Evolutionary conservation across 805 yeast genomes (phyloP).

Genomic region (Tetrapisispora taiwanensis): DNA sequence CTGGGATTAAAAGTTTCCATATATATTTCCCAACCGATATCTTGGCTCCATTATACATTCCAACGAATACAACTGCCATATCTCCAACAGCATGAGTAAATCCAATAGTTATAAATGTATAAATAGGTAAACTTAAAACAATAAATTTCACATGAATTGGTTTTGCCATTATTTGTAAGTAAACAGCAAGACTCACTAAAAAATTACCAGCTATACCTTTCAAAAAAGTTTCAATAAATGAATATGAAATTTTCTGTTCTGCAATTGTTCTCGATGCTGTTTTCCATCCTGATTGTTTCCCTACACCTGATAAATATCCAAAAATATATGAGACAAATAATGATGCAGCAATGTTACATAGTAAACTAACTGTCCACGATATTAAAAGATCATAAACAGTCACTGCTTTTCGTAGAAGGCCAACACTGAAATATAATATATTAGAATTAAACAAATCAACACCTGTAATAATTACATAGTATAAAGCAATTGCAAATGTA

Average conservation of each 20-base stretch:
- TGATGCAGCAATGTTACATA: slow-evolving; percentile 54
- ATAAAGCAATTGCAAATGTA: slow-evolving; percentile 60
- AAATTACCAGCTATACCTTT: slow-evolving; percentile 71
- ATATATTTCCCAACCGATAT: slow-evolving; percentile 53
- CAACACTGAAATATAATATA: slow-evolving; percentile 63
- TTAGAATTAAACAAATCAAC: slow-evolving; percentile 70
- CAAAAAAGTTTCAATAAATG: slow-evolving; percentile 56
- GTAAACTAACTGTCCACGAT: slow-evolving; percentile 59
- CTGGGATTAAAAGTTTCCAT: slow-evolving; percentile 68
- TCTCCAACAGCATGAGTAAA: slow-evolving; percentile 78
- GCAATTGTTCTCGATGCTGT: slow-evolving; percentile 41
- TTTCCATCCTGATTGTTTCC: slow-evolving; percentile 33
- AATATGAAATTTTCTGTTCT: slow-evolving; percentile 34
- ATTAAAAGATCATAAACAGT: slow-evolving; percentile 49
- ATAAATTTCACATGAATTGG: slow-evolving; percentile 68
- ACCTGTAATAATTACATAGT: slow-evolving; percentile 62
- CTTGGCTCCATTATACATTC: slow-evolving; percentile 56
- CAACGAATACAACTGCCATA: slow-evolving; percentile 59
- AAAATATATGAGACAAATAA: slow-evolving; percentile 58
- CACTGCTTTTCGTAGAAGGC: slow-evolving; percentile 59
- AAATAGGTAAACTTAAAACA: slow-evolving; percentile 56
- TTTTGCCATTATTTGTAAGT: slow-evolving; percentile 66
- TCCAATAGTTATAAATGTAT: slow-evolving; percentile 70
- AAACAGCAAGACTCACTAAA: slow-evolving; percentile 64
- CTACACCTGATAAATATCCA: slow-evolving; percentile 45